Percentiles rank a stretch among this genome's conserved stretches.
Evolutionary conservation across 768 basidiomycete genomes (phyloP).

Genomic region (Tephrocybe sp.): DNA sequence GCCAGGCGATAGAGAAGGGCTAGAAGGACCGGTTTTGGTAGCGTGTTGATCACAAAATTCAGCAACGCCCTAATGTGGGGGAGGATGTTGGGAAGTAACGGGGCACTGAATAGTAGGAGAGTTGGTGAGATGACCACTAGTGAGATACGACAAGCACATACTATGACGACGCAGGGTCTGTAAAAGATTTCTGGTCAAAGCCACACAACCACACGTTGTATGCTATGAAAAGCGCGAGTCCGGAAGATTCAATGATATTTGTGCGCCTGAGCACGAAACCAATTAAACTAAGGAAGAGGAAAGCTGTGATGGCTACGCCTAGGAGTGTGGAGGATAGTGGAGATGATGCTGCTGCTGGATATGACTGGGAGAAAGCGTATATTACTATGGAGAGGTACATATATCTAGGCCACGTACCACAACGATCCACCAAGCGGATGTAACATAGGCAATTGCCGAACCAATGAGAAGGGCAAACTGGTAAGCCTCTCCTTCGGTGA

Average conservation of each 20-base stretch:
- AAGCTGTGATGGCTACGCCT: slow-evolving; percentile 84
- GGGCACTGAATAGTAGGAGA: slow-evolving; percentile 54
- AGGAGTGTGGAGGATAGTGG: slow-evolving; percentile 88
- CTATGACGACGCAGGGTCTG: slow-evolving; percentile 78
- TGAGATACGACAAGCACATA: slow-evolving; percentile 34
- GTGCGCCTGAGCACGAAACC: slow-evolving; percentile 88
- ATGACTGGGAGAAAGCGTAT: slow-evolving; percentile 48
- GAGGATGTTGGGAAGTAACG: slow-evolving; percentile 74
- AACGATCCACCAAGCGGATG: slow-evolving; percentile 86
- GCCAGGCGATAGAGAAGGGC: slow-evolving; percentile 79
- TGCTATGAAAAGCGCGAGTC: slow-evolving; percentile 84
- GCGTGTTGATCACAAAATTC: slow-evolving; percentile 81
- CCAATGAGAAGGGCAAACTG: slow-evolving; percentile 78
- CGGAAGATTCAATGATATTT: slow-evolving; percentile 90
- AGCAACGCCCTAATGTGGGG: slow-evolving; percentile 78
- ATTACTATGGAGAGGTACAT: not conserved
- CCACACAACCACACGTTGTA: slow-evolving; percentile 92
- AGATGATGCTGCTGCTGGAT: slow-evolving; percentile 79
- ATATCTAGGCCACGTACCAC: slow-evolving; percentile 45
- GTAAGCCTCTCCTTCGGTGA: slow-evolving; percentile 67
- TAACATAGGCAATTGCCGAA: slow-evolving; percentile 78
- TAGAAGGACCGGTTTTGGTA: slow-evolving; percentile 82
- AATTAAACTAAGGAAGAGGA: slow-evolving; percentile 89
- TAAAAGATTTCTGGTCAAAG: slow-evolving; percentile 71
- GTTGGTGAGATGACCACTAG: slow-evolving; percentile 1